phyloP scores from a whole-genome alignment of 2,329 filamentous ascomycete species.

The Botrytis cinerea region DNA sequence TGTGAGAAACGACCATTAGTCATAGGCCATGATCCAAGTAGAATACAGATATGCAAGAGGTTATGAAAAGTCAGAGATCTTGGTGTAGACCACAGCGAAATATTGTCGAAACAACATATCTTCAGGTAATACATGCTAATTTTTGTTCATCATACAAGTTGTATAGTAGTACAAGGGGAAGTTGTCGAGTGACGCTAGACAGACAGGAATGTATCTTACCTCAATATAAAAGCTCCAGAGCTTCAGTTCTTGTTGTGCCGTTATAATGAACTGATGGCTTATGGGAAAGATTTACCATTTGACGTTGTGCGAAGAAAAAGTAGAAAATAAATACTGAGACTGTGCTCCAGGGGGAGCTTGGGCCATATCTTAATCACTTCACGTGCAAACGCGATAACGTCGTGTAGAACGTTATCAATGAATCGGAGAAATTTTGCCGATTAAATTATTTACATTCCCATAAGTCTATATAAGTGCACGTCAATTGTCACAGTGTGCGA shows the following conservation, averaged over 20 bases:
- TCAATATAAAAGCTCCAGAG: background rate
- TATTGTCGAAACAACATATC: constrained; percentile 50
- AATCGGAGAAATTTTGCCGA: constrained; percentile 15
- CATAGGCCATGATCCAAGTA: background rate
- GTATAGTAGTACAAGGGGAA: background rate
- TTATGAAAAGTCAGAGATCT: constrained; percentile 62
- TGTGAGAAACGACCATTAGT: background rate
- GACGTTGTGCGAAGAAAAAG: background rate
- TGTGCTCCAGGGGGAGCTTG: background rate
- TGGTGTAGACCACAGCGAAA: constrained; percentile 61
- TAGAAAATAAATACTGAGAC: background rate
- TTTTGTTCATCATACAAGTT: constrained; percentile 42
- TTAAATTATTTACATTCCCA: background rate
- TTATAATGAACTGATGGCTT: background rate
- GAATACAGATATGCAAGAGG: background rate
- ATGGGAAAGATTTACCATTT: background rate
- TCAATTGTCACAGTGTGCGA: background rate
- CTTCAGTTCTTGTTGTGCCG: background rate
- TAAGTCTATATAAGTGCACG: constrained; percentile 8
- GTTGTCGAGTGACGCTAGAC: background rate
- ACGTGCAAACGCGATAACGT: constrained; percentile 15
- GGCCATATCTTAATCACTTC: background rate
- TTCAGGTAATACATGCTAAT: constrained; percentile 50
- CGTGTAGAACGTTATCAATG: background rate
- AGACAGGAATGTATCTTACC: constrained; percentile 28